Evolutionary conservation across 805 yeast genomes (phyloP).

Genomic region (Maudiozyma pseudohumilis): DNA sequence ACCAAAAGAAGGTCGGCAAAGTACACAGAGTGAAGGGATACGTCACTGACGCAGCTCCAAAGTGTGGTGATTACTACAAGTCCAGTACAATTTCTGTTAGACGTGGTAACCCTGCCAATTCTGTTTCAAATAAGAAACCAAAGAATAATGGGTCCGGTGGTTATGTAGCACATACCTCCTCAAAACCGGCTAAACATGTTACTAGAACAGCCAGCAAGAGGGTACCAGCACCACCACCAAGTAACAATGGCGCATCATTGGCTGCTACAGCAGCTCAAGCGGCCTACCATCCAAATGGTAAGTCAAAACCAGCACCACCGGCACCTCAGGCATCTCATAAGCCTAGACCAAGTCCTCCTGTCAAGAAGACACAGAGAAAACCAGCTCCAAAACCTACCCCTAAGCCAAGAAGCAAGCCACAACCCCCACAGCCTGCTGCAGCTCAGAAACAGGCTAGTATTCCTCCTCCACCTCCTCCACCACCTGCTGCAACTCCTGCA

Average conservation of each 20-base stretch:
- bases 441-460: slow-evolving; percentile 1
- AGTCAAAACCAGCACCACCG: slow-evolving; percentile 21
- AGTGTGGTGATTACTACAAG: slow-evolving; percentile 65
- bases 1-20: slow-evolving; percentile 86
- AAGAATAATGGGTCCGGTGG: slow-evolving; percentile 33
- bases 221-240: slow-evolving; percentile 30
- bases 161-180: slow-evolving; percentile 7
- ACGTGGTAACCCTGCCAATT: slow-evolving; percentile 65
- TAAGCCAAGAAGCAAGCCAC: slow-evolving; percentile 7
- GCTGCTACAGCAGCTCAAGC: slow-evolving; percentile 36
- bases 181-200: slow-evolving; percentile 20
- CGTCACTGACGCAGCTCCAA: slow-evolving; percentile 53
- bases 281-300: slow-evolving; percentile 26
- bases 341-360: slow-evolving; percentile 34
- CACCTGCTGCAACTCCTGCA: slow-evolving; percentile 48
- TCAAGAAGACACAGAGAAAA: slow-evolving; percentile 32
- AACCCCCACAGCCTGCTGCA: slow-evolving; percentile 5
- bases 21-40: slow-evolving; percentile 62
- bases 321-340: slow-evolving; percentile 3
- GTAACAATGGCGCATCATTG: slow-evolving; percentile 16
- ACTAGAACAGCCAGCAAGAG: slow-evolving; percentile 19
- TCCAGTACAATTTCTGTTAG: slow-evolving; percentile 78
- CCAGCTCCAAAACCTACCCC: slow-evolving; percentile 25
- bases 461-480: slow-evolving; percentile 73
- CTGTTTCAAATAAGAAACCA: slow-evolving; percentile 69